These are phyloP conservation scores for Carallia brachiata DNA, from an alignment of 345 rosid species.

Conservation along the genomic window DNA sequence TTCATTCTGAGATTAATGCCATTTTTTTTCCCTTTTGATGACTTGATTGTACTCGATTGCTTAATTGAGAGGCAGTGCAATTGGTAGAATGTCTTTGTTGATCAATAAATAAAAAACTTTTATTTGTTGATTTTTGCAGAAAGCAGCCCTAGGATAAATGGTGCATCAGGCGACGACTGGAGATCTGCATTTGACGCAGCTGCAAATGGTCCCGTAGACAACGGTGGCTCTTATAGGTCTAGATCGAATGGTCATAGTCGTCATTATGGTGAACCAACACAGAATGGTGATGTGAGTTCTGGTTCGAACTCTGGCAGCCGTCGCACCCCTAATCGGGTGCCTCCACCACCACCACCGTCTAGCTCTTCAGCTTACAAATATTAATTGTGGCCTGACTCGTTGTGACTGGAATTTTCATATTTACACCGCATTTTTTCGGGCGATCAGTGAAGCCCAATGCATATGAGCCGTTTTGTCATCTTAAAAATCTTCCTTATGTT, in stretches of 20 bases:
- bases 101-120: not conserved
- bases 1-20: too few relatives aligned
- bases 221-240: conserved; percentile 31
- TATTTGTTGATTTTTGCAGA: conserved; percentile 39
- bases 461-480: too few relatives aligned
- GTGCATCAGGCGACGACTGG: conserved; percentile 82
- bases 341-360: conserved; percentile 84
- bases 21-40: too few relatives aligned
- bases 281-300: conserved; percentile 63
- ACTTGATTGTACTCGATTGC: too few relatives aligned
- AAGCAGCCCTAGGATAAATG: conserved; percentile 71
- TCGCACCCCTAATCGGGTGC: conserved; percentile 75
- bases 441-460: too few relatives aligned
- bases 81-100: not conserved
- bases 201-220: conserved; percentile 55
- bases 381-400: not conserved
- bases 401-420: too few relatives aligned
- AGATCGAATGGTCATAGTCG: conserved; percentile 45
- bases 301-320: conserved; percentile 53
- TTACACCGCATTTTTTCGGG: too few relatives aligned
- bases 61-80: too few relatives aligned
- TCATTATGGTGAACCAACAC: conserved; percentile 38
- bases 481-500: too few relatives aligned
- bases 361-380: conserved; percentile 23
- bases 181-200: conserved; percentile 89